Evolutionary conservation across 2,329 filamentous ascomycete genomes (phyloP).

Genomic region (Coleophoma cylindrospora): DNA sequence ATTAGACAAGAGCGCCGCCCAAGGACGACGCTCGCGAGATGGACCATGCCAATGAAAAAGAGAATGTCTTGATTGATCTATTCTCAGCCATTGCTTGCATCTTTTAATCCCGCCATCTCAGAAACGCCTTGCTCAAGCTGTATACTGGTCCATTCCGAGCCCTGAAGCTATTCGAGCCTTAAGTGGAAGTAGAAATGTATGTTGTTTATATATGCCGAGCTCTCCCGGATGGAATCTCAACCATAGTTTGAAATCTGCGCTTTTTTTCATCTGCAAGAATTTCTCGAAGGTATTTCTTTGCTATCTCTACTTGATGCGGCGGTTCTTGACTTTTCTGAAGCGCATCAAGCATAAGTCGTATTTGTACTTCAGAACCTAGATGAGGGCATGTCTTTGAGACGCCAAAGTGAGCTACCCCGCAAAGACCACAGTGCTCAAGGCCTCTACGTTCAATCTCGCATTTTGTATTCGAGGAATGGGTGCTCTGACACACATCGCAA

Average conservation of each 20-base stretch:
- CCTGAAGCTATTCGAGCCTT: too few relatives aligned
- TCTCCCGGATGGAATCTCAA: background rate
- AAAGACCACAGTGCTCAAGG: constrained; percentile 58
- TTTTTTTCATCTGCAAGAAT: background rate
- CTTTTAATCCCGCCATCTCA: too few relatives aligned
- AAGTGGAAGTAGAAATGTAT: too few relatives aligned
- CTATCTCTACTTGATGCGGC: constrained; percentile 39
- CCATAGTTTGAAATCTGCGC: background rate
- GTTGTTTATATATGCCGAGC: too few relatives aligned
- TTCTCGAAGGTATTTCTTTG: constrained; percentile 4
- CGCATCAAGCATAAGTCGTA: constrained; percentile 58
- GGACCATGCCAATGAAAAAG: too few relatives aligned
- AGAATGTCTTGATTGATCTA: too few relatives aligned
- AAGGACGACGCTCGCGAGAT: too few relatives aligned
- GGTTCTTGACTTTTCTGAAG: constrained; percentile 54
- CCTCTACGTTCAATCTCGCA: constrained; percentile 57
- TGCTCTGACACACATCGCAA: too few relatives aligned
- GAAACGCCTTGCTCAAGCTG: too few relatives aligned
- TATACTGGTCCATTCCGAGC: too few relatives aligned
- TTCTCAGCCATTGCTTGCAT: too few relatives aligned
- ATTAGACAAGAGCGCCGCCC: too few relatives aligned
- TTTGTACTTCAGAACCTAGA: constrained; percentile 55
- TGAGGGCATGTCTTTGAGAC: constrained; percentile 53
- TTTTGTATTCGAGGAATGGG: background rate
- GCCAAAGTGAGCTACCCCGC: constrained; percentile 58